Base-by-base conservation (phyloP, 345 rosid genomes). In the Microthlaspi erraticum region DNA sequence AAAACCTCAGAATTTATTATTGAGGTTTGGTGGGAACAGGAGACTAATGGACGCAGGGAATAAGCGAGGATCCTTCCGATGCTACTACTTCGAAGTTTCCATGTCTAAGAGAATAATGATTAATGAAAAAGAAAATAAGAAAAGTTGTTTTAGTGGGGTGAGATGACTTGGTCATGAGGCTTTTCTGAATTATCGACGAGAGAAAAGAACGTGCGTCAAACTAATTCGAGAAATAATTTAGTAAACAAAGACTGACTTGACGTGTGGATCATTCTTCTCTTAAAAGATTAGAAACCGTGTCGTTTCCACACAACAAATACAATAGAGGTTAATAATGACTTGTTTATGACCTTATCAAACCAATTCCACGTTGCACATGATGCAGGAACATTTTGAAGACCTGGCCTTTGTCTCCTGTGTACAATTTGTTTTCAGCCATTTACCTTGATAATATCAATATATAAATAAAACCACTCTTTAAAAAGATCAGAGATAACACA, bases 31-130 rank as follows among this genome's bases (percentile, higher is more conserved):
- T 60, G 53, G 39, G 37, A 71, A 19, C 44, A 8, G 44, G 7
- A 52, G 62, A 62, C 68, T 61, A 6, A 18, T 71, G 42, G 68
- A 71, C 8, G 45, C 29, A 61, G 61, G 69, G 75, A 71, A 71
- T 45, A 36, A 61, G 45, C 45, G 29, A 52, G 55, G 69, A 33
- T 52, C 36, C 14, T 71, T 71, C 60, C 75, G 19, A 42, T 14
- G 55, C 54, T 32, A 42, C 42, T 32, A 51, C 75, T 8, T 41
- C 18, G 68, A 71, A 71, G 54, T 61, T 61, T 42, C 68, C 4
- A 26, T 8, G 11, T 39, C 18, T 52, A 19, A 50, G 39, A 38
- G 3, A 29, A 60, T 31, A 60, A 49, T 5, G 3, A 29, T 49
- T 31, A 60, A 49, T 5, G 19, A 41, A 10, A 34, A 36, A 36